These are phyloP conservation scores for Trametes elegans DNA, from an alignment of 768 basidiomycete species.

Conservation along the genomic window DNA sequence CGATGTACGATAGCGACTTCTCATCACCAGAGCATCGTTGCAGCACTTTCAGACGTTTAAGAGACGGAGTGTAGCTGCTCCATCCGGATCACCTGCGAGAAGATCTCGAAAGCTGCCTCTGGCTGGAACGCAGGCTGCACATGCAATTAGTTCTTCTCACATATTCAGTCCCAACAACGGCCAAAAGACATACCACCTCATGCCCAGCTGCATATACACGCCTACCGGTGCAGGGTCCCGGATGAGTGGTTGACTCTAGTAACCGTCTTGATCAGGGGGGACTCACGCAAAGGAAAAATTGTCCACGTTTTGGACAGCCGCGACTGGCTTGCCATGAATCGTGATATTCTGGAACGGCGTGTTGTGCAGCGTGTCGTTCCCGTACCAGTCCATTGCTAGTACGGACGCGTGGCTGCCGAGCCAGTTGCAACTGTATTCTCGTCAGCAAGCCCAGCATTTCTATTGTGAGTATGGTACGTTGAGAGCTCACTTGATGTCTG, in stretches of 20 bases:
- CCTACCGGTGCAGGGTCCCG: no score
- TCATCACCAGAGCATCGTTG: no score
- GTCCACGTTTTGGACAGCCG: slow-evolving; percentile 61
- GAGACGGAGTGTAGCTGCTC: slow-evolving; percentile 53
- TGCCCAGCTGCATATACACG: slow-evolving; percentile 59
- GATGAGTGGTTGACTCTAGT: neutral
- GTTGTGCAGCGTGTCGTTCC: slow-evolving; percentile 37
- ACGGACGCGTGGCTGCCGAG: slow-evolving; percentile 37
- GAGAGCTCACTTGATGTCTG: slow-evolving; percentile 35
- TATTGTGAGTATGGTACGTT: no score
- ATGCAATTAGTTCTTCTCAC: no score
- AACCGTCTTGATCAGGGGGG: no score
- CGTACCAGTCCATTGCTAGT: slow-evolving; percentile 48
- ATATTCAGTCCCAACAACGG: no score
- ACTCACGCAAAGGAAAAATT: slow-evolving; percentile 68
- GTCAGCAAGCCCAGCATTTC: no score
- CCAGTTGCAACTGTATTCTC: slow-evolving; percentile 42
- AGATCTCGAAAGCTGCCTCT: slow-evolving; percentile 54
- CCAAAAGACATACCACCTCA: slow-evolving; percentile 53
- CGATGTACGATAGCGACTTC: no score
- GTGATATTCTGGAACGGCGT: slow-evolving; percentile 55
- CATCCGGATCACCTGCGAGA: slow-evolving; percentile 50
- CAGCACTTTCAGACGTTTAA: no score
- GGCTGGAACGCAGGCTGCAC: slow-evolving; percentile 64
- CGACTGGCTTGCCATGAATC: slow-evolving; percentile 48